Percentiles rank a stretch among this genome's conserved stretches.
Conservation (phyloP, 306 rosid species). For the Cajanus cajan region DNA sequence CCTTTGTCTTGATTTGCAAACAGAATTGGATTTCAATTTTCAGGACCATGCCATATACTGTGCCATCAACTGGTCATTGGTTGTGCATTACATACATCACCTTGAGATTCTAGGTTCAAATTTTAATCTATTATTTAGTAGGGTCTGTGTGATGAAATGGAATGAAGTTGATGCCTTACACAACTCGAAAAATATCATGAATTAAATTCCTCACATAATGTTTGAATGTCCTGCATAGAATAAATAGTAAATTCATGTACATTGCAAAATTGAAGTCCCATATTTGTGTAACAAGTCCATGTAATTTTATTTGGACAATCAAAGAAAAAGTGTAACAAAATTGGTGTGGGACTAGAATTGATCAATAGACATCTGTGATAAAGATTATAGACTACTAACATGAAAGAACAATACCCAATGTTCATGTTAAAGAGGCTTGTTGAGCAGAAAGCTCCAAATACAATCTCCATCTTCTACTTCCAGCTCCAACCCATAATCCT, state of each 20-base stretch:
- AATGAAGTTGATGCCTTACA: neutral
- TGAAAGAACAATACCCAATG: slow-evolving; percentile 14
- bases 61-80: neutral
- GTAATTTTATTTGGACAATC: slow-evolving; percentile 20
- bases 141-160: neutral
- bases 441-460: slow-evolving; percentile 54
- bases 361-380: slow-evolving; percentile 2
- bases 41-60: neutral
- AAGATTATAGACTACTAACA: slow-evolving; percentile 28
- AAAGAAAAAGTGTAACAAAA: neutral
- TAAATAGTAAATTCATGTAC: slow-evolving; percentile 3
- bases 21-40: slow-evolving; percentile 10
- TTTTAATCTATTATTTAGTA: neutral
- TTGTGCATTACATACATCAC: neutral
- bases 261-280: neutral
- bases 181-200: neutral
- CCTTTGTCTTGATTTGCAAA: neutral
- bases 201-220: slow-evolving; percentile 4
- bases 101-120: slow-evolving; percentile 15
- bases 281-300: slow-evolving; percentile 15
- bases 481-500: slow-evolving; percentile 45
- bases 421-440: slow-evolving; percentile 40
- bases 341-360: neutral
- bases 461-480: slow-evolving; percentile 54
- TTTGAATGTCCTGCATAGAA: neutral